Base-by-base conservation (phyloP, 345 rosid species). In the Cardamine occulta region DNA sequence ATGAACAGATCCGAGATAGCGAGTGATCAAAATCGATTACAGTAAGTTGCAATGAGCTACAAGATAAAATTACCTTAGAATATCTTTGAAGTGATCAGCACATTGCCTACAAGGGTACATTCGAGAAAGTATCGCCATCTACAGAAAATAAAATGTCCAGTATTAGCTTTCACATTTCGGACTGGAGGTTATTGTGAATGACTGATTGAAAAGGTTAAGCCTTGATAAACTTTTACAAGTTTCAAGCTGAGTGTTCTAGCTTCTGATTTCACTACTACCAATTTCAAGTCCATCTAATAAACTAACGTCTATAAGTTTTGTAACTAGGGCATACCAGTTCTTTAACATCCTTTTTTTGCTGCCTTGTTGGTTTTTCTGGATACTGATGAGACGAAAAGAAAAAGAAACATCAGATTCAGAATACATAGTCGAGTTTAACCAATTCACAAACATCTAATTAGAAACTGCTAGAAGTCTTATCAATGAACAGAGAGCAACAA, bases 71-170 rank as follows among this genome's bases (percentile, higher is more conserved):
- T 82, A 90, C 99, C 97, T 92, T 64, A 95, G 73, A 61, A 92
- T 86, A 72, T 95, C 97, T 85, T 88, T 89, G 59, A 92, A 95
- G 81, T 95, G 99, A 82, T 89, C 98, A 1, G 98, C 97, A 69
- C 98, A 95, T 78, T 92, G 94, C 84, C 87, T 85, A 86, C 99
- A 92, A 74, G 97, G 98, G 77, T 95, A 92, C 85, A 92, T 86
- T 63, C 96, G 83, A 60, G 97, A 89, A 80, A 95, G 73, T 82
- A 95, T 90, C 23, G 87, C 83, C 97, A 95, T 95, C 99, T 92
- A 85, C 74, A 80, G 29, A 26, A 8, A 10, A 24, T 17, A 31
- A 15, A 26, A 21, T 7, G 63, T 59, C 49, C 68, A 59, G 4
- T 57, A 39, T 57, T 72, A 72, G 57, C 44, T 65, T 70, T 28